These are phyloP conservation scores for Telfairia occidentalis DNA, from an alignment of 331 rosid genomes.

Conservation along the genomic window DNA sequence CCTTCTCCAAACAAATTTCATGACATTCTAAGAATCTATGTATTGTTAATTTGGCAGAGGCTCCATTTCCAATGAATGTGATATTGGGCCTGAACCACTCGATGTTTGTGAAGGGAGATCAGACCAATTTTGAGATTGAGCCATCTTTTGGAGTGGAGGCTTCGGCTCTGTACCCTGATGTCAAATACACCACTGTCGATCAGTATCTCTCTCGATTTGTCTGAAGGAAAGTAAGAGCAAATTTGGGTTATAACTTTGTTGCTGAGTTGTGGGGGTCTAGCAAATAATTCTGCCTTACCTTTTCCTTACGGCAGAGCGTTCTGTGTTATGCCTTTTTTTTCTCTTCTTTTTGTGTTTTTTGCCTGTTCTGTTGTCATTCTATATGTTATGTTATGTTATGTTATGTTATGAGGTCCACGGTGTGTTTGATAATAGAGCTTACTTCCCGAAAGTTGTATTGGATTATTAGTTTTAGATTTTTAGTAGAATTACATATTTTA, in stretches of 20 bases:
- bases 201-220: slow-evolving; percentile 56
- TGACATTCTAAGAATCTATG: no score
- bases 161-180: slow-evolving; percentile 63
- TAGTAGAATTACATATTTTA: no score
- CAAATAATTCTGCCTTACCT: background rate
- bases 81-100: slow-evolving; percentile 49
- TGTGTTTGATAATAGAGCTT: background rate
- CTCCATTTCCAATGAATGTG: slow-evolving; percentile 62
- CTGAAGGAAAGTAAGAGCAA: slow-evolving; percentile 16
- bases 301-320: background rate
- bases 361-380: background rate
- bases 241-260: background rate
- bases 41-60: slow-evolving; percentile 40
- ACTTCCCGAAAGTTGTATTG: no score
- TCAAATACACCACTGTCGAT: slow-evolving; percentile 67
- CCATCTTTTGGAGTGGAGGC: slow-evolving; percentile 79
- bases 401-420: no score
- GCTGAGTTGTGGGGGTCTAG: background rate
- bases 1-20: background rate
- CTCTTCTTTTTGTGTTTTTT: background rate
- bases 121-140: slow-evolving; percentile 64
- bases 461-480: no score
- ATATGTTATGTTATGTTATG: background rate
- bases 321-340: background rate
- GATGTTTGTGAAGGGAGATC: slow-evolving; percentile 67